Conservation (phyloP, 73 alveolate species). For the Paramecium sexaurelia region DNA sequence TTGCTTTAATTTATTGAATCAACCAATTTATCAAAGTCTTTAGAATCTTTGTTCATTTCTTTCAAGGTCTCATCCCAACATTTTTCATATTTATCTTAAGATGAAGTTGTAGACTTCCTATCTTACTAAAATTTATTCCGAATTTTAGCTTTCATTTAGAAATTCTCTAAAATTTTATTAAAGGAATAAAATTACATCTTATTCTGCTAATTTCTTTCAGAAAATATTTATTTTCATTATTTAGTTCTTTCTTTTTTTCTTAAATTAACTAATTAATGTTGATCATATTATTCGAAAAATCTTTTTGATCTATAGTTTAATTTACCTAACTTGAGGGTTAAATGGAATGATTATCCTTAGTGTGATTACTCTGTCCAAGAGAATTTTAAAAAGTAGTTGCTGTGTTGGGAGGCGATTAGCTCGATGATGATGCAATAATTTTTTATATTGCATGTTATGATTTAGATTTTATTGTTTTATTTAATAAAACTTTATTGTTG, state of each 20-base stretch:
- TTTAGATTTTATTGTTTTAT: neutral
- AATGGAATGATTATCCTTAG: neutral
- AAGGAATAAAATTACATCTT: neutral
- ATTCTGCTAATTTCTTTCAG: neutral
- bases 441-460: neutral
- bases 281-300: neutral
- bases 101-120: neutral
- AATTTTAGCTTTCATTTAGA: neutral
- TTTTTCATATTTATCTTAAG: neutral
- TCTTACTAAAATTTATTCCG: neutral
- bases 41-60: neutral
- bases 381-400: neutral
- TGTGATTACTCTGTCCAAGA: neutral
- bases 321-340: neutral
- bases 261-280: neutral
- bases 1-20: neutral
- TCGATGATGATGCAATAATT: neutral
- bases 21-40: neutral
- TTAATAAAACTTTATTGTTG: neutral
- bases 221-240: neutral
- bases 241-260: neutral
- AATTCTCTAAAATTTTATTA: neutral
- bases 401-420: neutral
- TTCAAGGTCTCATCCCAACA: slow-evolving; percentile 5
- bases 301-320: neutral